These are phyloP conservation scores for Macrolepiota dolichaula DNA, from an alignment of 768 basidiomycete genomes.

Conservation along the genomic window DNA sequence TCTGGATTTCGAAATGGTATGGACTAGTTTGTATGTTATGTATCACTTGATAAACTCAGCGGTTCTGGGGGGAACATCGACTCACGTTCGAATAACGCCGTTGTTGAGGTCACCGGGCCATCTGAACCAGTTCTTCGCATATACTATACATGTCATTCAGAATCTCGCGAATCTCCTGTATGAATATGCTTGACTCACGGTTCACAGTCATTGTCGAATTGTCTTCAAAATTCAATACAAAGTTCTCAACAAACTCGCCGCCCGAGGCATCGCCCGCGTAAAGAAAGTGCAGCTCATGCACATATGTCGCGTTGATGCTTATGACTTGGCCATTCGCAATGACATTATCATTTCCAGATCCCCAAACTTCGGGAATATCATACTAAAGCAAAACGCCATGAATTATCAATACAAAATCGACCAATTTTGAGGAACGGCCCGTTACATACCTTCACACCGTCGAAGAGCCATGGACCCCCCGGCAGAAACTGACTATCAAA, in stretches of 20 bases:
- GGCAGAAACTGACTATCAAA: slow-evolving; percentile 40
- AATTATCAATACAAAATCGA: not conserved
- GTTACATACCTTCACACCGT: slow-evolving; percentile 34
- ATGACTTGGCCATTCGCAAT: slow-evolving; percentile 40
- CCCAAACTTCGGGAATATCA: slow-evolving; percentile 39
- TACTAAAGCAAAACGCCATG: slow-evolving; percentile 26
- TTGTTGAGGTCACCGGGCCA: slow-evolving; percentile 33
- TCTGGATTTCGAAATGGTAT: slow-evolving; percentile 37
- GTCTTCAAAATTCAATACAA: slow-evolving; percentile 35
- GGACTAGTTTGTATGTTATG: slow-evolving; percentile 27
- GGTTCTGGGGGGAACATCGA: not conserved
- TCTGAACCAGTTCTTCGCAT: slow-evolving; percentile 43
- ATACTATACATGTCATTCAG: slow-evolving; percentile 25
- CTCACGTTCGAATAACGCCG: slow-evolving; percentile 42
- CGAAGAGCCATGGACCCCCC: slow-evolving; percentile 30
- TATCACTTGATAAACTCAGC: too few species aligned
- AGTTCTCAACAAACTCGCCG: slow-evolving; percentile 32
- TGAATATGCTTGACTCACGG: slow-evolving; percentile 21
- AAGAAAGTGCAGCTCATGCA: slow-evolving; percentile 46
- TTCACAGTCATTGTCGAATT: slow-evolving; percentile 28
- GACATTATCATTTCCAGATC: slow-evolving; percentile 39
- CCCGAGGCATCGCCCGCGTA: slow-evolving; percentile 39
- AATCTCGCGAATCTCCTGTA: not conserved
- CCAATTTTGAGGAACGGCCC: not conserved
- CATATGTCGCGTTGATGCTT: slow-evolving; percentile 26